Evolutionary conservation across 129 eudicot species (phyloP), one percentile per base, ranked within the genome.

Genomic region (Chrysanthemum lavandulifolium): DNA sequence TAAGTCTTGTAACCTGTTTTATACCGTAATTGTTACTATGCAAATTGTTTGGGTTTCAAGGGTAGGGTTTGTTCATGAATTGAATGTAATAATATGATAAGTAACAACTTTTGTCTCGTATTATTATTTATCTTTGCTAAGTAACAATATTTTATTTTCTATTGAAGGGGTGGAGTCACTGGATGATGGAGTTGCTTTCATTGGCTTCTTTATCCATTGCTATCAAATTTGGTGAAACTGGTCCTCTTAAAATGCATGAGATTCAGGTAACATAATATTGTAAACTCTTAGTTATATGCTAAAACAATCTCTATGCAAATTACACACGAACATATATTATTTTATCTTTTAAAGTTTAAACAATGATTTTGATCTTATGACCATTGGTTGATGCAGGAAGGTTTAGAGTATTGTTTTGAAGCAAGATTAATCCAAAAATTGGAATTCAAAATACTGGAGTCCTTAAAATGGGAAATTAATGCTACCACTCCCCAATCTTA

Each of bases 181-280:
- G 87, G 87, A 81, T 72, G 86, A 56, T 90, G 63, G 91, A 83
- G 57, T 81, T 90, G 67, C 84, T 90, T 4, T 79, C 91, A 5
- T 70, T 90, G 63, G 89, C 91, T 49, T 83, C 82, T 62, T 82
- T 90, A 69, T 85, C 96, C 1, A 73, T 79, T 31, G 91, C 96
- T 21, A 69, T 80, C 55, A 90, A 87, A 73, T 90, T 85, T 78
- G 78, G 81, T 58, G 93, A 87, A 56, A 81, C 91, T 12, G 65
- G 71, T 52, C 79, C 84, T 59, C 87, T 73, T 1, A 54, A 83
- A 2, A 25, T 90, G 79, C 79, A 53, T 75, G 87, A 90, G 48
- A 74, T 85, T 57, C 94, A 87, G 86, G 96, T 90, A 18, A 2
- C 0, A 3, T 55, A 51, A 18, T 40, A 62, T 2, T 27, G 29